Evolutionary conservation across 805 yeast genomes (phyloP), one percentile per base, ranked within the genome.

Genomic region (Wickerhamiella qilinensis): DNA sequence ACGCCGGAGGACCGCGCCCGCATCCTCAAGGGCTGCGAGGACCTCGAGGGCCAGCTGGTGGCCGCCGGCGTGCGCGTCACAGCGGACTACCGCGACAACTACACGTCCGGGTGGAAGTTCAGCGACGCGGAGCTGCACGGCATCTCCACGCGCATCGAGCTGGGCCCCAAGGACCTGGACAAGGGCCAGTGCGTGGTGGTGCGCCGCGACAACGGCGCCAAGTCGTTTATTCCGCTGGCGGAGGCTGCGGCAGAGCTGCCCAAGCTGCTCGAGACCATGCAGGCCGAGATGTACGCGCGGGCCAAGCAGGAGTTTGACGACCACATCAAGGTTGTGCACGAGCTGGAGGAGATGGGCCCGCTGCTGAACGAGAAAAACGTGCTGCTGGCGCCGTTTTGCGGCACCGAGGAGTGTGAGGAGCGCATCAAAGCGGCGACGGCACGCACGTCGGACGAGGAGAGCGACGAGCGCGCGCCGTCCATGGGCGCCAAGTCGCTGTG

Each of bases 401-500:
- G 96, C 49, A 79, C 63, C 43, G 70, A 69, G 49, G 94, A 76
- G 50, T 91, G 98, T 71, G 99, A 91, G 64, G 98, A 91, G 51
- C 88, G 81, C 51, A 93, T 91, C 63, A 91, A 93, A 71, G 94
- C 86, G 35, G 68, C 83, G 33, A 74, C 82, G 15, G 84, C 93
- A 32, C 68, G 74, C 32, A 80, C 84, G 49, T 88, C 79, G 46
- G 93, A 81, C 48, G 83, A 75, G 50, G 94, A 81, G 59, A 78
- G 68, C 36, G 99, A 91, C 57, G 97, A 91, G 56, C 80, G 82
- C 60, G 84, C 98, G 19, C 99, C 99, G 57, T 76, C 93, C 38
- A 91, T 91, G 99, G 99, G 99, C 57, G 99, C 99, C 49, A 91
- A 91, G 69, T 80, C 94, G 17, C 70, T 91, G 62, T 91, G 99